Evolutionary conservation across 306 rosid genomes (phyloP).

Genomic region (Inga oerstediana): DNA sequence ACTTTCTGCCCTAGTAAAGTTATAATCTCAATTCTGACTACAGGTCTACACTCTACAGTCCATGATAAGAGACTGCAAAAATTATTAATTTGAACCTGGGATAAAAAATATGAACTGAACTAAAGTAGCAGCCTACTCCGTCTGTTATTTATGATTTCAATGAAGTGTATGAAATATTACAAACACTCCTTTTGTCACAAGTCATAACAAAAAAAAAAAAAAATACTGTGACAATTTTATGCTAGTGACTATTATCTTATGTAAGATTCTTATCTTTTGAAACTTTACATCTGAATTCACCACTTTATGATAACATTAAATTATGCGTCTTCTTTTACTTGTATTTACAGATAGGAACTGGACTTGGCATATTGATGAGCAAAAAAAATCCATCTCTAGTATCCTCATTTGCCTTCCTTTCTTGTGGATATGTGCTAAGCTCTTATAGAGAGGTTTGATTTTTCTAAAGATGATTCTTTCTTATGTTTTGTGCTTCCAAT

Average conservation of each 20-base stretch:
- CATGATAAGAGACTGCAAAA: not conserved
- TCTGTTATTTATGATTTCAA: not conserved
- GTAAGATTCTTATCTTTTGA: conserved; percentile 5
- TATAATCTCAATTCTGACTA: not conserved
- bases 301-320: conserved; percentile 1
- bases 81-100: not conserved
- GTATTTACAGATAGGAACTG: conserved; percentile 92
- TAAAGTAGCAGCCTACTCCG: not conserved
- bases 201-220: not conserved
- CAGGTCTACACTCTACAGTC: not conserved
- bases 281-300: not conserved
- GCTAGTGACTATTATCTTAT: not conserved
- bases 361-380: conserved; percentile 80
- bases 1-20: not conserved
- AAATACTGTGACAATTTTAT: not conserved
- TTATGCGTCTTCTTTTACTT: conserved; percentile 18
- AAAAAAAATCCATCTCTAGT: conserved; percentile 87
- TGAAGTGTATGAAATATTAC: not conserved
- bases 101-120: not conserved
- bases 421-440: conserved; percentile 90
- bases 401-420: conserved; percentile 83
- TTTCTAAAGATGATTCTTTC: conserved; percentile 17
- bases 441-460: conserved; percentile 89
- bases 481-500: conserved; percentile 26
- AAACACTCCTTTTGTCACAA: not conserved